phyloP scores from a whole-genome alignment of 176 grass and related monocot genomes.

The Hsuehochloa calcarea region DNA sequence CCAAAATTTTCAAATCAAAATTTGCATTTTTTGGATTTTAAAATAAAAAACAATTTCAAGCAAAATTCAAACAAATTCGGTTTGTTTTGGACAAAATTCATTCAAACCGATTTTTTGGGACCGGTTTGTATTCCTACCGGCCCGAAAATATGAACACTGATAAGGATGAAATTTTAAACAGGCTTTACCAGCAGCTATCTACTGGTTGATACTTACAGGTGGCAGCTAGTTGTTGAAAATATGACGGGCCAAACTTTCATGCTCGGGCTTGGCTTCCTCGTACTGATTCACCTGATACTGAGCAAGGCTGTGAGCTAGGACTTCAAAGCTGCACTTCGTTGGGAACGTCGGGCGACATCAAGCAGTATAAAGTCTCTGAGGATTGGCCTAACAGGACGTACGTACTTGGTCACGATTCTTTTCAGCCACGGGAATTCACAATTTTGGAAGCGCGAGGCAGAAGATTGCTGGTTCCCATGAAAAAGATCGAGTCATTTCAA shows the following conservation, averaged over 20 bases:
- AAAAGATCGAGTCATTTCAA: background rate
- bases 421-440: background rate
- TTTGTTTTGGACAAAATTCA: no score
- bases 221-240: slow-evolving; percentile 49
- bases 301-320: slow-evolving; percentile 54
- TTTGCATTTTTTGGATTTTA: no score
- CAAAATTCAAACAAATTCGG: no score
- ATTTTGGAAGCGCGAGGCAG: background rate
- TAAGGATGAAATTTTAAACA: slow-evolving; percentile 80
- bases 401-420: background rate
- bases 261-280: slow-evolving; percentile 48
- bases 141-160: background rate
- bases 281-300: slow-evolving; percentile 66
- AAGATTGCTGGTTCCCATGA: background rate
- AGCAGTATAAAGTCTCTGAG: background rate
- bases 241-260: slow-evolving; percentile 61
- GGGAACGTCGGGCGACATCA: background rate
- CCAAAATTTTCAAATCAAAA: no score
- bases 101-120: no score
- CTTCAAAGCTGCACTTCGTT: background rate
- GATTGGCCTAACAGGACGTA: background rate
- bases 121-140: no score
- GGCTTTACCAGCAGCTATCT: slow-evolving; percentile 99
- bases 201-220: slow-evolving; percentile 99
- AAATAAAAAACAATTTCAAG: no score